Evolutionary conservation across 805 yeast genomes (phyloP).

Genomic region (Torulaspora maleeae): DNA sequence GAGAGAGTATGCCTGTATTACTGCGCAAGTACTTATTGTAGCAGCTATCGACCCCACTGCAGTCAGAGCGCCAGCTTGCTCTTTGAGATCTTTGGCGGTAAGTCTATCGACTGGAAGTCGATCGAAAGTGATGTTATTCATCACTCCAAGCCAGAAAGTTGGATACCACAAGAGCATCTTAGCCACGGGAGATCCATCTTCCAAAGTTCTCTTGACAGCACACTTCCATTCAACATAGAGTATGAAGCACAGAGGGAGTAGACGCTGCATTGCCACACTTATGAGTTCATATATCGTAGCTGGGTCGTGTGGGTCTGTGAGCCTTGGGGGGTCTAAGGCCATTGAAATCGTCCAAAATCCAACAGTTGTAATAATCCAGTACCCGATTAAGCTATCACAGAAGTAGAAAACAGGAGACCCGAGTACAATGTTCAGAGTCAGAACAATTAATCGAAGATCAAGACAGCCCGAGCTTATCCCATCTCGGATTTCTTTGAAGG

Average conservation of each 20-base stretch:
- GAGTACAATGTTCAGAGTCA: constrained; percentile 53
- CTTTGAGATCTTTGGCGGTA: constrained; percentile 61
- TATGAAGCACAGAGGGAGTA: constrained; percentile 70
- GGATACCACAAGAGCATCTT: constrained; percentile 60
- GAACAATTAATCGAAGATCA: constrained; percentile 61
- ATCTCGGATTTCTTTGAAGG: constrained; percentile 45
- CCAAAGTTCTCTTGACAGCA: constrained; percentile 48
- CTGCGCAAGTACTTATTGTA: constrained; percentile 49
- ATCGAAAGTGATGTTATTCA: constrained; percentile 86
- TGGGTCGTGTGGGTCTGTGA: constrained; percentile 49
- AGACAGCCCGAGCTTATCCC: constrained; percentile 48
- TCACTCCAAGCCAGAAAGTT: constrained; percentile 74
- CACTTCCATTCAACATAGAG: constrained; percentile 64
- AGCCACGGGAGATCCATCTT: constrained; percentile 40
- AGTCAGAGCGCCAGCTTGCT: constrained; percentile 70
- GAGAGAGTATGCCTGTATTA: constrained; percentile 69
- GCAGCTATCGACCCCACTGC: constrained; percentile 53
- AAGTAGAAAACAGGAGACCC: constrained; percentile 60
- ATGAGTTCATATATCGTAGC: constrained; percentile 54
- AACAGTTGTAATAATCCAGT: constrained; percentile 54
- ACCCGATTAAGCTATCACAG: constrained; percentile 44
- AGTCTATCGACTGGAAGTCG: constrained; percentile 83
- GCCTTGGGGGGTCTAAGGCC: constrained; percentile 73
- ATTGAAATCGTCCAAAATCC: constrained; percentile 83
- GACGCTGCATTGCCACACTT: constrained; percentile 66